Percentiles rank a stretch among this genome's conserved stretches.
These are phyloP conservation scores for Ceratocystis albifundus DNA, from an alignment of 2,329 filamentous ascomycete genomes.

Conservation along the genomic window DNA sequence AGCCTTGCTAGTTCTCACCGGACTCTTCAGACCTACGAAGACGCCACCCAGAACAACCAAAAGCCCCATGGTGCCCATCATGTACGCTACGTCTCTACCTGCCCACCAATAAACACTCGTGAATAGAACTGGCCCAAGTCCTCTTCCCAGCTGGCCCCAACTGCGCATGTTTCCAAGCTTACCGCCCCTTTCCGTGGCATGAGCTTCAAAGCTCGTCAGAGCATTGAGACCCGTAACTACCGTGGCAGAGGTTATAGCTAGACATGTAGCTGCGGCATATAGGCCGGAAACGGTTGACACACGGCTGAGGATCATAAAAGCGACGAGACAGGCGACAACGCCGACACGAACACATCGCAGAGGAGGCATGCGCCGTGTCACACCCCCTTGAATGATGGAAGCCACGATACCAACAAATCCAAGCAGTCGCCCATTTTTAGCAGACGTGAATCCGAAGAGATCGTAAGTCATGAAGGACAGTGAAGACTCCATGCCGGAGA, in stretches of 20 bases:
- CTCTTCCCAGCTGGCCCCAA: conserved; percentile 77
- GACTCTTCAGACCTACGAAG: conserved; percentile 59
- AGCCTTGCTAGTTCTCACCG: conserved; percentile 28
- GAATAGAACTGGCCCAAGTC: conserved; percentile 77
- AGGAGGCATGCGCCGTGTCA: conserved; percentile 75
- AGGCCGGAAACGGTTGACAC: conserved; percentile 57
- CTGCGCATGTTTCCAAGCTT: conserved; percentile 74
- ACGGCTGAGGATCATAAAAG: conserved; percentile 67
- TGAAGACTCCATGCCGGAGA: conserved; percentile 96
- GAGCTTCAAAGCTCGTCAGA: conserved; percentile 79
- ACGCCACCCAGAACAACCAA: conserved; percentile 58
- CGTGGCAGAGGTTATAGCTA: conserved; percentile 84
- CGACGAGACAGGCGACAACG: conserved; percentile 61
- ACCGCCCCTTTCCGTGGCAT: conserved; percentile 65
- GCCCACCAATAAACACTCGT: conserved; percentile 99
- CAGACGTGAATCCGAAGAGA: conserved; percentile 70
- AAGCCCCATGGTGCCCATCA: conserved; percentile 69
- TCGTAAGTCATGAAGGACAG: conserved; percentile 96
- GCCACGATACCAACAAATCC: conserved; percentile 87
- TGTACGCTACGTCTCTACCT: conserved; percentile 74
- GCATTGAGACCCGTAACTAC: conserved; percentile 92
- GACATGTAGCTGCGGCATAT: conserved; percentile 68
- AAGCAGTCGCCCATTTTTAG: conserved; percentile 71
- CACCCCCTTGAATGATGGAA: conserved; percentile 82
- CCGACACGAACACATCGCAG: conserved; percentile 69